Evolutionary conservation across 495 filamentous ascomycete species (phyloP), one percentile per base, ranked within the genome.

Genomic region (Hyaloscypha variabilis): DNA sequence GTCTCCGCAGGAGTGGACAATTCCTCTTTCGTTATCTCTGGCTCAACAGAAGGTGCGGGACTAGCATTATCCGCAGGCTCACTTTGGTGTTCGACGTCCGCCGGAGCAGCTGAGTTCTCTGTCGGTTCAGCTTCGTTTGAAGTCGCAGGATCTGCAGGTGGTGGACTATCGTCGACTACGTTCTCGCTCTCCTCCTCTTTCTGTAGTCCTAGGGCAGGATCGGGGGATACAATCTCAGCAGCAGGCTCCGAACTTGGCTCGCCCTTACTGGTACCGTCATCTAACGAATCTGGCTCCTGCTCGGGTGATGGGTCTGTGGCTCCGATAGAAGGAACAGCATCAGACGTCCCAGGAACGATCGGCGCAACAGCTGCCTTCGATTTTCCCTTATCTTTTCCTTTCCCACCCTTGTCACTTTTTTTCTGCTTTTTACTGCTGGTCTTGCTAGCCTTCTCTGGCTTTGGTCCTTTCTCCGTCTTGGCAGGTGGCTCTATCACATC

Each of bases 361-460:
- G 54, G 26, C 26, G 42, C 51, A 31, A 36, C 59, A 29, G 30
- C 63, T 24, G 39, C 30, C 50, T 75, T 67, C 63, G 34, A 17
- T 50, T 68, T 64, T 49, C 42, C 46, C 30, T 69, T 69, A 14
- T 39, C 62, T 49, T 65, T 58, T 11, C 56, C 60, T 58, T 58
- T 58, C 29, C 26, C 54, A n/a, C n/a, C 29, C 54, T 34, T 34
- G 8, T 42, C 34, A 4, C 25, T 46, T 31, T 59, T 46, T 25
- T 39, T 59, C n/a, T 28, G 19, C 57, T 59, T 59, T 30, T 59
- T 46, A 6, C 34, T 30, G 14, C 21, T 25, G 21, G 17, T 25
- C 34, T 59, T 30, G n/a, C 25, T 39, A 21, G 19, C 21, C 31
- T 25, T 39, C 34, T 59, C 57, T 25, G 34, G 57, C 26, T 59